Evolutionary conservation across 495 filamentous ascomycete genomes (phyloP).

Genomic region (Hypoxylon fuscum): DNA sequence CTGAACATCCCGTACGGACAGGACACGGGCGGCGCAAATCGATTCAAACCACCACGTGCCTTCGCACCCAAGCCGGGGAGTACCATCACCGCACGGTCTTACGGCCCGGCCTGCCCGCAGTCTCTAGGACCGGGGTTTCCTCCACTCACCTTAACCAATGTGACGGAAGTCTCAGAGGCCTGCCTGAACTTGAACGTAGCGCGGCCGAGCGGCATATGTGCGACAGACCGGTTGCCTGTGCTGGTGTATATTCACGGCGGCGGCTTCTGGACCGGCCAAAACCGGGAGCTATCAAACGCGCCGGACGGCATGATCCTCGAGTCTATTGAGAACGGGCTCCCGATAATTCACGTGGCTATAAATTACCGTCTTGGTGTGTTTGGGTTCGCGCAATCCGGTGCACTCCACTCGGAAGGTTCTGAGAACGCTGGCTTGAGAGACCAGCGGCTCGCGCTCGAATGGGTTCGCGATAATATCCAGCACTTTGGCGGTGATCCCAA

Average conservation of each 20-base stretch:
- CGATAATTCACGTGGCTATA: constrained; percentile 55
- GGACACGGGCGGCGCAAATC: constrained; percentile 51
- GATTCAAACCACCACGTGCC: constrained; percentile 56
- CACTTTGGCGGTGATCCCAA: constrained; percentile 67
- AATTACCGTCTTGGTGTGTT: constrained; percentile 57
- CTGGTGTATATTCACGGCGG: constrained; percentile 60
- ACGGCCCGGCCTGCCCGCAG: constrained; percentile 58
- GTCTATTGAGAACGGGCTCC: constrained; percentile 51
- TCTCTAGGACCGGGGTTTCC: constrained; percentile 29
- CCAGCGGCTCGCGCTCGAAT: constrained; percentile 63
- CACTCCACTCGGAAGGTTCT: constrained; percentile 40
- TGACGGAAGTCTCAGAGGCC: constrained; percentile 51
- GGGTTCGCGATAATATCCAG: constrained; percentile 65
- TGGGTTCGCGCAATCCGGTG: constrained; percentile 40
- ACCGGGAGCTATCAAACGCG: constrained; percentile 46
- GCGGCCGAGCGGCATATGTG: constrained; percentile 43
- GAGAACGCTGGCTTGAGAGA: constrained; percentile 65
- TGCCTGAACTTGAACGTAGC: constrained; percentile 58
- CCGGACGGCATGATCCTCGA: constrained; percentile 57
- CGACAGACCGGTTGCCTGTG: constrained; percentile 51
- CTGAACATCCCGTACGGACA: constrained; percentile 57
- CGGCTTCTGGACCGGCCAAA: constrained; percentile 46
- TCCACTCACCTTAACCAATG: constrained; percentile 45
- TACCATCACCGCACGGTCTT: constrained; percentile 49
- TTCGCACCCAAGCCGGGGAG: constrained; percentile 41